Evolutionary conservation across 176 grass and related monocot species (phyloP).

Genomic region (Phoenix roebelenii): DNA sequence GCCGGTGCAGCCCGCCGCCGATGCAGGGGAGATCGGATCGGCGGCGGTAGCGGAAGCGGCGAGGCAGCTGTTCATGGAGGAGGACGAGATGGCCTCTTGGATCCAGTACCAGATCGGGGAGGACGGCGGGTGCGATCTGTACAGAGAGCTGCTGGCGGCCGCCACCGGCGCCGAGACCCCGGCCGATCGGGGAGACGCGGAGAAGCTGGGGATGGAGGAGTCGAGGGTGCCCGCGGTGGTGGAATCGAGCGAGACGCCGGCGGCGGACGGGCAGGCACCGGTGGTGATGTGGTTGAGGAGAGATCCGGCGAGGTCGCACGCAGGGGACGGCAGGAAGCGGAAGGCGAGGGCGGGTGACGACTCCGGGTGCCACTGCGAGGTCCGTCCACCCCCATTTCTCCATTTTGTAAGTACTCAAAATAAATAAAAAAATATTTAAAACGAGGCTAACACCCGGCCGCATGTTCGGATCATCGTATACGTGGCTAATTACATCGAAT

Average conservation of each 20-base stretch:
- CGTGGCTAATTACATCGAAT: too few relatives aligned
- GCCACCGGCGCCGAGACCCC: background rate
- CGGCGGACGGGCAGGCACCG: background rate
- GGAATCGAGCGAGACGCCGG: background rate
- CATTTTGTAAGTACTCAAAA: background rate
- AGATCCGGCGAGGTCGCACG: too few relatives aligned
- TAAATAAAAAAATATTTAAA: too few relatives aligned
- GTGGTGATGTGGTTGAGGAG: too few relatives aligned
- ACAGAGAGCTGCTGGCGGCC: too few relatives aligned
- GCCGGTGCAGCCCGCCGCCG: background rate
- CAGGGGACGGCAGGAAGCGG: background rate
- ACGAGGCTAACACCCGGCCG: too few relatives aligned
- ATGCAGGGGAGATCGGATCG: background rate
- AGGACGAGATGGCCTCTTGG: constrained; percentile 14
- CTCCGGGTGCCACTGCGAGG: background rate
- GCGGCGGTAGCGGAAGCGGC: constrained; percentile 5
- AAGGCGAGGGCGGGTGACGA: background rate
- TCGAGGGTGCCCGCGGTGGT: too few relatives aligned
- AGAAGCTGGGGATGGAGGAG: background rate
- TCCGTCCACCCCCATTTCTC: background rate
- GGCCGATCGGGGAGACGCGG: background rate
- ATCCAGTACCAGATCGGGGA: constrained; percentile 6
- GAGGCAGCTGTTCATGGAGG: constrained; percentile 16
- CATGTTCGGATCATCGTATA: too few relatives aligned
- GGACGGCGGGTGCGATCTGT: background rate